Conservation (phyloP, 768 basidiomycete species). For the Trametes meyenii region DNA sequence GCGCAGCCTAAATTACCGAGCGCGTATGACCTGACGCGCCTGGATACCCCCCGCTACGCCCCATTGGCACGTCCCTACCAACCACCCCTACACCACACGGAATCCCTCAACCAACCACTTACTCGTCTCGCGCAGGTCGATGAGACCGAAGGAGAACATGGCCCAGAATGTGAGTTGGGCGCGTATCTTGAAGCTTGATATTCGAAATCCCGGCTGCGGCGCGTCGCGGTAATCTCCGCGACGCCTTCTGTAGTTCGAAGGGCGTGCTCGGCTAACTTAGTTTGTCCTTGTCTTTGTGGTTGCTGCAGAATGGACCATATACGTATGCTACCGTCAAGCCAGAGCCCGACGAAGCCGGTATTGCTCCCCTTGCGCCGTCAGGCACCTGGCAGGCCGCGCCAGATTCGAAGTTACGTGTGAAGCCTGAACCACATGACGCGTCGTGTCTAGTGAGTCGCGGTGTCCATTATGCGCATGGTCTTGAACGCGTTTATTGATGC, state of each 20-base stretch:
- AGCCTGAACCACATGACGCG: slow-evolving; percentile 37
- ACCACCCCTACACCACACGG: neutral
- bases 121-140: slow-evolving; percentile 1
- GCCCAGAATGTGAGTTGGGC: slow-evolving; percentile 1
- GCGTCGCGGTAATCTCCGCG: slow-evolving; percentile 9
- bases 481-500: neutral
- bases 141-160: slow-evolving; percentile 29
- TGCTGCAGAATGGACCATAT: slow-evolving; percentile 12
- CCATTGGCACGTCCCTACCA: neutral
- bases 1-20: slow-evolving; percentile 16
- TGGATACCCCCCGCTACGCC: slow-evolving; percentile 14
- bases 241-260: neutral
- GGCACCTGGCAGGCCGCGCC: slow-evolving; percentile 14
- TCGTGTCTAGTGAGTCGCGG: slow-evolving; percentile 17
- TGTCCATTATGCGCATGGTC: too few relatives aligned
- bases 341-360: slow-evolving; percentile 34
- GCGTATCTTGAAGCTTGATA: neutral
- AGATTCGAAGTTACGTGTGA: slow-evolving; percentile 28
- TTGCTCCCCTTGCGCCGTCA: slow-evolving; percentile 19
- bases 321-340: slow-evolving; percentile 30
- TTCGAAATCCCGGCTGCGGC: neutral
- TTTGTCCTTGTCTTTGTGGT: neutral
- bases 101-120: neutral
- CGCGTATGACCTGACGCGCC: slow-evolving; percentile 10
- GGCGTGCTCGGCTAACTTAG: slow-evolving; percentile 11